Evolutionary conservation across 257 asterid species (phyloP).

Genomic region (Plantago ovata): DNA sequence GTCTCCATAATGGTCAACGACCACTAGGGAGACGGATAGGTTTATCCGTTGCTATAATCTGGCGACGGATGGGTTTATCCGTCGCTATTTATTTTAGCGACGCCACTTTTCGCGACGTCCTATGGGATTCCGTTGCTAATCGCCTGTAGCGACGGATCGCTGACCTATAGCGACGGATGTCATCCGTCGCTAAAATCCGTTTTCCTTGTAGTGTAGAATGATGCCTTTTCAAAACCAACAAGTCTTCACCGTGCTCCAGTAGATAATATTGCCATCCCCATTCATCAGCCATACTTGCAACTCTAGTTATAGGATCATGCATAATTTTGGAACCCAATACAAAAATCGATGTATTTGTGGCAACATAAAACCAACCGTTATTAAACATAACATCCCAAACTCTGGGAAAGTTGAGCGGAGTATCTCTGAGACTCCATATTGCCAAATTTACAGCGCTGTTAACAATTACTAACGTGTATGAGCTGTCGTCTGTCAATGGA

Average conservation of each 20-base stretch:
- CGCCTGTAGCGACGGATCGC: no score
- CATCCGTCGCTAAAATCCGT: no score
- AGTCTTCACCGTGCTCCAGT: background rate
- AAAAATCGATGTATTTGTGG: background rate
- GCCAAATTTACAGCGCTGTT: background rate
- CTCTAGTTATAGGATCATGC: background rate
- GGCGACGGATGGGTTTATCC: no score
- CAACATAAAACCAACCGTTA: background rate
- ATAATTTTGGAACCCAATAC: background rate
- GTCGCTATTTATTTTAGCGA: no score
- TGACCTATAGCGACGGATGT: no score
- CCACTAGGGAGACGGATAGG: no score
- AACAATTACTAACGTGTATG: background rate
- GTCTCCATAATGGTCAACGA: no score
- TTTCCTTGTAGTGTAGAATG: no score
- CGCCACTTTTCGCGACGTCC: no score
- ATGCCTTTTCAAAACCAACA: background rate
- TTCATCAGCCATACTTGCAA: background rate
- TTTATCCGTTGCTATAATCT: no score
- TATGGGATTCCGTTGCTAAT: no score
- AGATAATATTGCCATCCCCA: background rate
- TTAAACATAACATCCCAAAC: background rate
- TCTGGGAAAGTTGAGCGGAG: background rate
- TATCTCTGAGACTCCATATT: background rate
- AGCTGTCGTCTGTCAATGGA: background rate